Conservation (phyloP, 129 eudicot species). For the Lactuca sativa region DNA sequence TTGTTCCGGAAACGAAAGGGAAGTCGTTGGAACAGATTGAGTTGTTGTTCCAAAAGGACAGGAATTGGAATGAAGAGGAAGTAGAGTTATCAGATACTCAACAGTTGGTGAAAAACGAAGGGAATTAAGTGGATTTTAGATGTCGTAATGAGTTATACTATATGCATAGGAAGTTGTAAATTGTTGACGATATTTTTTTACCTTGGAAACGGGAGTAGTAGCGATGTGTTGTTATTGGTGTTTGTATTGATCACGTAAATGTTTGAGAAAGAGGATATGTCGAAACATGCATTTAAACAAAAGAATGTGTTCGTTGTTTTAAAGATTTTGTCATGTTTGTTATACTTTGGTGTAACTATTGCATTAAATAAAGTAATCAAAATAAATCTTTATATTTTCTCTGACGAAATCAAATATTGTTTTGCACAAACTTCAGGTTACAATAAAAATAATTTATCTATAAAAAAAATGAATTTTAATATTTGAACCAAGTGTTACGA, state of each 20-base stretch:
- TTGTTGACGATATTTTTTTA: constrained; percentile 15
- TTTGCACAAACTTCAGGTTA: too few species aligned
- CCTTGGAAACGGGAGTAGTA: constrained; percentile 12
- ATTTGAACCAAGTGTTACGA: too few species aligned
- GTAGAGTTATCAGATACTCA: constrained; percentile 59
- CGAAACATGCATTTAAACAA: constrained; percentile 1
- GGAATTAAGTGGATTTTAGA: not conserved
- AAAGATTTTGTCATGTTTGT: constrained; percentile 2
- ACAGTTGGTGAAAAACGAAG: constrained; percentile 42
- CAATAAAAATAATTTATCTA: too few species aligned
- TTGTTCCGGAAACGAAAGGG: constrained; percentile 79
- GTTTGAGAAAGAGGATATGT: not conserved
- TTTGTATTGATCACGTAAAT: constrained; percentile 22
- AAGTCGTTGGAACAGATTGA: constrained; percentile 79
- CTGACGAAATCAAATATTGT: too few species aligned
- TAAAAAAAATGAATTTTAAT: too few species aligned
- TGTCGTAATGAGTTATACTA: constrained; percentile 16
- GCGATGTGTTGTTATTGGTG: not conserved
- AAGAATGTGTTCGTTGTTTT: not conserved
- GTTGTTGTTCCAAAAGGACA: constrained; percentile 54
- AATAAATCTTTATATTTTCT: too few species aligned
- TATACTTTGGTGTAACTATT: not conserved
- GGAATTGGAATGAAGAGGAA: constrained; percentile 48
- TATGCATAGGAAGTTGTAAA: constrained; percentile 32
- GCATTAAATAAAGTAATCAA: too few species aligned